Evolutionary conservation across 371 early-diverging fungal genomes (phyloP).

Genomic region (Mucor circinelloides): DNA sequence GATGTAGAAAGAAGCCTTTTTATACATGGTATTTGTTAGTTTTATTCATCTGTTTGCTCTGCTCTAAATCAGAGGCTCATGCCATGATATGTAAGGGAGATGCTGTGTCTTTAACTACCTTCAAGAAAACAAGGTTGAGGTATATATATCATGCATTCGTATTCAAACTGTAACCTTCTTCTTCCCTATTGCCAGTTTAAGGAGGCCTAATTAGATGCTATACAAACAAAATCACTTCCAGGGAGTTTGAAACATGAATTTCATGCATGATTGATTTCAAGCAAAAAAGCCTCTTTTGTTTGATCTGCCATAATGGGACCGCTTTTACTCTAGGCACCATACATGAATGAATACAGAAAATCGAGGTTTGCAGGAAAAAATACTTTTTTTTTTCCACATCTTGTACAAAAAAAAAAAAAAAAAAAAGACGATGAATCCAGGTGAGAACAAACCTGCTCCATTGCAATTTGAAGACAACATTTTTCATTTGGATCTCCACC

Average conservation of each 20-base stretch:
- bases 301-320: constrained; percentile 7
- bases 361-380: not conserved
- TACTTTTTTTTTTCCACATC: not conserved
- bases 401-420: not conserved
- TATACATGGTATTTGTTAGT: not conserved
- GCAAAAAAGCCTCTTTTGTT: not conserved
- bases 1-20: not conserved
- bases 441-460: constrained; percentile 12
- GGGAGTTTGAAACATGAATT: not conserved
- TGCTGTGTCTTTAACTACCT: not conserved
- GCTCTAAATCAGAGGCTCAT: not conserved
- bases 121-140: not conserved
- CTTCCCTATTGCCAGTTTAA: not conserved
- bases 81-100: not conserved
- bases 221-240: not conserved
- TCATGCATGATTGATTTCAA: not conserved
- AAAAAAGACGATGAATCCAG: constrained; percentile 10
- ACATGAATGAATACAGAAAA: not conserved
- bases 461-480: constrained; percentile 51
- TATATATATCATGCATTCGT: not conserved
- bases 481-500: constrained; percentile 79
- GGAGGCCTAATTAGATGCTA: not conserved
- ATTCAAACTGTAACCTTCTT: not conserved
- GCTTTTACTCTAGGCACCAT: not conserved
- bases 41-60: not conserved